Evolutionary conservation across 768 basidiomycete species (phyloP).

Genomic region (Panaeolus cyanescens): DNA sequence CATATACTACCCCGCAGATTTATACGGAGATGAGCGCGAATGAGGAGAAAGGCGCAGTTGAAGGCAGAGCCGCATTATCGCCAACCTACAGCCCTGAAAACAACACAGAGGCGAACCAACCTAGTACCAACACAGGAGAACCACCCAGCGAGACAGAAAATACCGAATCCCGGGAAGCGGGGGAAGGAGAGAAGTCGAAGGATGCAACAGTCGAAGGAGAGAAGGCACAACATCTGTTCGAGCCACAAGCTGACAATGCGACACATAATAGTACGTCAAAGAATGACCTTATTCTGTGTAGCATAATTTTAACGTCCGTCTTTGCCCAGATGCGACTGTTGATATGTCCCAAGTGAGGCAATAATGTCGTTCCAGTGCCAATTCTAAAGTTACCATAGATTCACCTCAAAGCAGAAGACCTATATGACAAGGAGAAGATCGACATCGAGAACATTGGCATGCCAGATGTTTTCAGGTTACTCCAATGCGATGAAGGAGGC

Average conservation of each 20-base stretch:
- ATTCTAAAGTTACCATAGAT: conserved; percentile 46
- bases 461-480: conserved; percentile 93
- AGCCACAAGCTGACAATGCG: background rate
- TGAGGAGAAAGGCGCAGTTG: background rate
- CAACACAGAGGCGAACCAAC: background rate
- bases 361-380: background rate
- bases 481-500: conserved; percentile 87
- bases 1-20: background rate
- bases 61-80: background rate
- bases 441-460: conserved; percentile 96
- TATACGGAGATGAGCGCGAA: background rate
- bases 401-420: conserved; percentile 87
- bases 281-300: background rate
- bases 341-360: conserved; percentile 6
- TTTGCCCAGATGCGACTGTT: conserved; percentile 5
- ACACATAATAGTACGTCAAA: background rate
- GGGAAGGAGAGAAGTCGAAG: background rate
- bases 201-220: too few species aligned
- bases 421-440: conserved; percentile 99
- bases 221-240: background rate
- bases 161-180: background rate
- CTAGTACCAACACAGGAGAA: background rate
- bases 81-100: background rate
- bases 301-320: too few species aligned
- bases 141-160: background rate